Evolutionary conservation across 2,329 filamentous ascomycete genomes (phyloP).

Genomic region (Hymenoscyphus albidus): DNA sequence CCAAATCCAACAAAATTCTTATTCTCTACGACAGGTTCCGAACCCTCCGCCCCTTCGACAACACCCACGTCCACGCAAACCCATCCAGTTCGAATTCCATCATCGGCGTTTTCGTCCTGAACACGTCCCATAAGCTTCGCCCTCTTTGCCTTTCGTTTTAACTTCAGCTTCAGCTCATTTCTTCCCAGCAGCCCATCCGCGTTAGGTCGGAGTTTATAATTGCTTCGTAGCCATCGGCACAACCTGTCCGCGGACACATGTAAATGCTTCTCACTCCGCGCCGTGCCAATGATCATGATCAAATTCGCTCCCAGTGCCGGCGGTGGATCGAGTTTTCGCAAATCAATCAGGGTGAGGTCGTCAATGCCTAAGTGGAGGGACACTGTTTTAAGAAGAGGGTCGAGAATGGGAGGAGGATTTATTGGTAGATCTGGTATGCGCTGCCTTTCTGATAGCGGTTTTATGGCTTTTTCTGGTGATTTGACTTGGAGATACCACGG

Average conservation of each 20-base stretch:
- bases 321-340: constrained; percentile 79
- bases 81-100: constrained; percentile 19
- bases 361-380: constrained; percentile 85
- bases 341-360: constrained; percentile 73
- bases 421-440: constrained; percentile 53
- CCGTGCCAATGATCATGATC: constrained; percentile 89
- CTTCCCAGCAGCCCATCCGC: constrained; percentile 87
- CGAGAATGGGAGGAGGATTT: constrained; percentile 66
- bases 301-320: constrained; percentile 83
- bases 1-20: constrained; percentile 51
- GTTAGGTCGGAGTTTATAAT: constrained; percentile 67
- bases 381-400: constrained; percentile 70
- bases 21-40: constrained; percentile 38
- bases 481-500: constrained; percentile 89
- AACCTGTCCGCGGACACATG: constrained; percentile 89
- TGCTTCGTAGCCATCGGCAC: constrained; percentile 75
- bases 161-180: constrained; percentile 85
- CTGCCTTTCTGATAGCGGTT: constrained; percentile 49
- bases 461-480: constrained; percentile 35
- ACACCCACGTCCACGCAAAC: constrained; percentile 15
- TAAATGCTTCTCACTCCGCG: constrained; percentile 87
- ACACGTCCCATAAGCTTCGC: constrained; percentile 67
- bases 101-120: constrained; percentile 26
- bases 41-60: constrained; percentile 16
- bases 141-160: constrained; percentile 74